Evolutionary conservation across 371 early-diverging fungal genomes (phyloP), one percentile per base, ranked within the genome.

Genomic region (Capillidium heterosporum): DNA sequence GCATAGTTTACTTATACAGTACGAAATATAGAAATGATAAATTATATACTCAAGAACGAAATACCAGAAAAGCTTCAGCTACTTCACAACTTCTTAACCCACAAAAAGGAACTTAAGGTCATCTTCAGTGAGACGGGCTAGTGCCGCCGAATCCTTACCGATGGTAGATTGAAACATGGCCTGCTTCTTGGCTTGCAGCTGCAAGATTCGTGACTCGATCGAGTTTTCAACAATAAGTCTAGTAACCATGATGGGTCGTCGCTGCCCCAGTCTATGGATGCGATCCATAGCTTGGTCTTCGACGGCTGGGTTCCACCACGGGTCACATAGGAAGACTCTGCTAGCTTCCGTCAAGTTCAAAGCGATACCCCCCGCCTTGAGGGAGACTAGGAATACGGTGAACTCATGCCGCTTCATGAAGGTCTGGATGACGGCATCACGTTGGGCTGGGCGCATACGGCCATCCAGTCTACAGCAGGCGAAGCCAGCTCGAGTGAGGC

Each of bases 311-410:
- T 97, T 95, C 94, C 94, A 97, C 94, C 95, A 91, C 26, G 84
- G 81, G 67, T 91, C 87, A 51, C 78, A 79, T 43, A 89, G 73
- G 64, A 92, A 93, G 2, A 95, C 94, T 21, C 82, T 74, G 60
- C 84, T 86, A 0, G 98, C 98, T 60, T 91, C 93, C 0, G 92
- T 93, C 48, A 97, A 68, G 63, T 97, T 97, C 41, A 97, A 70
- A 0, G 95, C 98, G 5, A 95, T 88, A 48, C 96, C 95, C 29
- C 95, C 98, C n/a, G 95, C 96, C 61, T 87, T 87, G 13, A 95
- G 66, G 55, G 85, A 85, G 49, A 92, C 85, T 39, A 95, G 68
- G 61, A 95, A 93, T 26, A 92, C 88, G 0, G 91, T 93, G 49
- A 80, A 75, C 26, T 76, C 73, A 3, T 90, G 86, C 15, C 87